Percentiles rank a stretch among this genome's conserved stretches.
Conservation (phyloP, 148 eudicot species). For the Chenopodium suecicum region DNA sequence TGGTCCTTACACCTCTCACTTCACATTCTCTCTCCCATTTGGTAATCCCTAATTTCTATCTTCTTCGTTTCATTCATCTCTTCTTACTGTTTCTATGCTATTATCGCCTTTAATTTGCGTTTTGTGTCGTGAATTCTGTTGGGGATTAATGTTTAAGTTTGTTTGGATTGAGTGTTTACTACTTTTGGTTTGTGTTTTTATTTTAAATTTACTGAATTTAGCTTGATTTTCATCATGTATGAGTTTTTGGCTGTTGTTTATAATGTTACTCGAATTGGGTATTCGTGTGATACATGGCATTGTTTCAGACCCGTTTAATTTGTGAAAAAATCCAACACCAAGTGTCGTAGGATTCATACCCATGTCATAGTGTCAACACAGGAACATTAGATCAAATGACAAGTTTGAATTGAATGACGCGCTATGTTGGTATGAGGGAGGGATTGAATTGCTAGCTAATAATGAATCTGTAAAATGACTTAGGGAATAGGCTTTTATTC, state of each 20-base stretch:
- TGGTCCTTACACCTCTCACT: conserved; percentile 62
- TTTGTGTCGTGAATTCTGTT: neutral
- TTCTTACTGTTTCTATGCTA: neutral
- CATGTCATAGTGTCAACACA: neutral
- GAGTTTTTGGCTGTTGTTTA: too few relatives aligned
- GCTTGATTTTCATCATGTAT: too few relatives aligned
- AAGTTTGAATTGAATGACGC: neutral
- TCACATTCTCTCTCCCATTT: conserved; percentile 54
- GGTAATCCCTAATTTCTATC: conserved; percentile 21
- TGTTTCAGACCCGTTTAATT: neutral
- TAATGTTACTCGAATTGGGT: neutral
- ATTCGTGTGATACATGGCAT: neutral
- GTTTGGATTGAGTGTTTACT: neutral
- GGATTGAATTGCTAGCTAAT: too few relatives aligned
- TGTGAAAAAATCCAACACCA: neutral
- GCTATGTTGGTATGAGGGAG: too few relatives aligned
- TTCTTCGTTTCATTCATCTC: neutral
- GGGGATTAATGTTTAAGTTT: neutral
- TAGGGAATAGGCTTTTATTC: too few relatives aligned
- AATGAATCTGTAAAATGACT: too few relatives aligned
- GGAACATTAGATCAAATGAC: neutral
- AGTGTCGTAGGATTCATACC: neutral
- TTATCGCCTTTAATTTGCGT: neutral
- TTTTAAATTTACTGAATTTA: neutral
- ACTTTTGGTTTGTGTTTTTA: neutral